Base-by-base conservation (phyloP, 306 rosid genomes). In the Sicyos baderoa region DNA sequence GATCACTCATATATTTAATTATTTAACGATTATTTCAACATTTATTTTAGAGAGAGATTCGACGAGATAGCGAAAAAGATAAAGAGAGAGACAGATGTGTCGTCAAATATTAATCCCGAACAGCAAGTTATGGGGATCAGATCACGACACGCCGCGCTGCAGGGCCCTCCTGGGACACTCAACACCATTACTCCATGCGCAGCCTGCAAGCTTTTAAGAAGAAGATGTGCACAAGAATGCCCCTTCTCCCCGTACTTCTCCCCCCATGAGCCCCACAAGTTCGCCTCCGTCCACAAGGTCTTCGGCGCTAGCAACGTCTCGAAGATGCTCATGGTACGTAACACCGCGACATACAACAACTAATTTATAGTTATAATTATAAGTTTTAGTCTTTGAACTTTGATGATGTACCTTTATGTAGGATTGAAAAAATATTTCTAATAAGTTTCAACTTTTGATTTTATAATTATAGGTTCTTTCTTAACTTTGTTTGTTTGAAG, bases 271-370 rank as follows among this genome's bases (percentile, higher is more conserved):
- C 97, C 96, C 37, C 96, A 82, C 3, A 92, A 92, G 57, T 92
- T 92, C 57, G 86, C 95, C 37, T 90, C 95, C 0, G 97, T 92
- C 35, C 97, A 92, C 78, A 89, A 84, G 74, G 91, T 92, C 19
- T 92, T 92, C 62, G 97, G 97, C 55, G 97, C 97, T 40, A 89
- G 97, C 89, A 92, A 92, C 76, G 97, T 92, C 75, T 92, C 97
- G 68, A 92, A 92, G 83, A 56, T 92, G 86, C 86, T 92, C 44
- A 65, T 89, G 89, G 75, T 61, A 42, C 44, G 44, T 37, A 37
- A 8, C 14, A 2, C 6, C 6, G 2, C 48, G 2, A 37, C 8
- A 40, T 16, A 60, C n/a, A 0, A 19, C 9, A 4, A 10, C 25
- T 14, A 25, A 13, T 25, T 57, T 27, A 57, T 25, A 25, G 3